Percentiles rank a stretch among this genome's conserved stretches.
These are phyloP conservation scores for Aspergillus saccharolyticus DNA, from an alignment of 495 filamentous ascomycete genomes.

Conservation along the genomic window DNA sequence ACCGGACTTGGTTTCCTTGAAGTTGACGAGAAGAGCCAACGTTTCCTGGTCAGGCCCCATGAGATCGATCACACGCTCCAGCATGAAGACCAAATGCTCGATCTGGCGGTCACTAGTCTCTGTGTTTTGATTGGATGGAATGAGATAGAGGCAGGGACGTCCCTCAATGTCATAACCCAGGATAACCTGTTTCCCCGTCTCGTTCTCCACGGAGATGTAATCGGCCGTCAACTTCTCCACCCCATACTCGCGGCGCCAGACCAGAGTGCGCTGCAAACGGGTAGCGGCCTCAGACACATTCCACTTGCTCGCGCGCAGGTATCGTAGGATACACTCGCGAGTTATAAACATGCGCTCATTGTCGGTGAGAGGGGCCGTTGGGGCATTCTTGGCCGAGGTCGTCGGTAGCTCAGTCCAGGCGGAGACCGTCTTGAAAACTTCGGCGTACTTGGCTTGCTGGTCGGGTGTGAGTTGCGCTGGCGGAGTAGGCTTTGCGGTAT, in stretches of 20 bases:
- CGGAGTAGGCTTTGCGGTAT: slow-evolving; percentile 48
- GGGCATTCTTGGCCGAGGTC: slow-evolving; percentile 50
- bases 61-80: slow-evolving; percentile 83
- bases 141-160: slow-evolving; percentile 82
- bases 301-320: slow-evolving; percentile 93
- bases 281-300: slow-evolving; percentile 66
- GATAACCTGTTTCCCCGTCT: slow-evolving; percentile 90
- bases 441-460: slow-evolving; percentile 79
- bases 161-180: slow-evolving; percentile 80
- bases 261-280: slow-evolving; percentile 71
- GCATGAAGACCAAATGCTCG: slow-evolving; percentile 90
- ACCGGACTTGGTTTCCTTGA: slow-evolving; percentile 70
- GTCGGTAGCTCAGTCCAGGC: slow-evolving; percentile 68
- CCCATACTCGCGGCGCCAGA: slow-evolving; percentile 87
- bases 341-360: slow-evolving; percentile 86
- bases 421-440: slow-evolving; percentile 60
- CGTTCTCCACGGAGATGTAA: slow-evolving; percentile 84
- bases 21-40: slow-evolving; percentile 80
- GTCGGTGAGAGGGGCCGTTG: slow-evolving; percentile 64
- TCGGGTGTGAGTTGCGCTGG: slow-evolving; percentile 59
- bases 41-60: slow-evolving; percentile 84
- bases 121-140: slow-evolving; percentile 88
- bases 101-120: slow-evolving; percentile 82
- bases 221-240: slow-evolving; percentile 69
- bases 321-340: slow-evolving; percentile 85